Base-by-base conservation (phyloP, 2,329 filamentous ascomycete species). In the Fusarium nurragi region DNA sequence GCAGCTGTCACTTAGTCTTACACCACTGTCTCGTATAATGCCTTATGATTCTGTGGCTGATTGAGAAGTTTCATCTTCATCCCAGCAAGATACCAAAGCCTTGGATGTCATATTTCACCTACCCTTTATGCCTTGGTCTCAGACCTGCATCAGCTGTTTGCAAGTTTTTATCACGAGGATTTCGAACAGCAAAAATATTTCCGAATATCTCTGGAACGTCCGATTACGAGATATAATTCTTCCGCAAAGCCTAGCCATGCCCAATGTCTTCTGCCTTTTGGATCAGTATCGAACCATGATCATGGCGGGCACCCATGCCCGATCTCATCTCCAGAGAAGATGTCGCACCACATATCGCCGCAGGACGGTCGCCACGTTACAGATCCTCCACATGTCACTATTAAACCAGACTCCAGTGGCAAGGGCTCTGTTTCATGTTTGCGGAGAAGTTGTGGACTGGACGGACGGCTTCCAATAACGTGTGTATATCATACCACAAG, bases 281-380 rank as follows among this genome's bases (percentile, higher is more conserved):
- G 37, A 32, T 47, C 23, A 54, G 34, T 26, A 66, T 71, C 69
- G 69, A 71, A 69, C 65, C 44, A 71, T 54, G 44, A 45, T 59
- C 54, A 38, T 44, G 60, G 47, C 32, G 46, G 19, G n/a, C 8
- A 60, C 54, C 67, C 65, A 58, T 71, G 58, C 54, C 45, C 47
- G 30, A 62, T 68, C 67, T 71, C 38, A 10, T 56, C 51, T 46
- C 41, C 23, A 51, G 45, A 41, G 47, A 23, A 59, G 45, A 61
- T 67, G 69, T 71, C 48, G 65, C 67, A 69, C 69, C 67, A 71
- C 58, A 48, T 66, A 38, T 68, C 50, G 46, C 55, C 49, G 54
- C 55, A 54, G 50, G 45, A 55, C 36, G 28, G 40, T 56, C 40
- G 48, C 45, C 48, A 43, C 34, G 48, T 60, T 60, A 60, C 46